Percentiles rank a stretch among this genome's conserved stretches.
Conservation (phyloP, 1,284 basidiomycete species). For the Pyrrhoderma noxium region DNA sequence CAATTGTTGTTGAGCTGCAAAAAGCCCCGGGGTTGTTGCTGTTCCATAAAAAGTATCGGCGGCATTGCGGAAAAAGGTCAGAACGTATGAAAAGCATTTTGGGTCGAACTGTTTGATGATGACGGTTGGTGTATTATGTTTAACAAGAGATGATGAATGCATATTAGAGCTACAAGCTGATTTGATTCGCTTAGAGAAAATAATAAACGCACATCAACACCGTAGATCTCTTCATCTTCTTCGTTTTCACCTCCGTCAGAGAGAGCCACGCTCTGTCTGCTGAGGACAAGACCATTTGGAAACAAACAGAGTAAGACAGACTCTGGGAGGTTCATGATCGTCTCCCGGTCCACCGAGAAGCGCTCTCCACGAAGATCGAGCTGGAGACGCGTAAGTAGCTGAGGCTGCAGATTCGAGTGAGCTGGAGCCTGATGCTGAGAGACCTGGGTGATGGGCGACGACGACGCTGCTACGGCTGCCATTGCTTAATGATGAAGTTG, state of each 20-base stretch:
- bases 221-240: slow-evolving; percentile 91
- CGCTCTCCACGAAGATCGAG: slow-evolving; percentile 89
- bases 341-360: slow-evolving; percentile 95
- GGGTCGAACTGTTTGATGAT: slow-evolving; percentile 76
- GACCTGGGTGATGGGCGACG: slow-evolving; percentile 83
- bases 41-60: slow-evolving; percentile 93
- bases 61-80: slow-evolving; percentile 84
- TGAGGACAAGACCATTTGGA: slow-evolving; percentile 93
- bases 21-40: slow-evolving; percentile 62
- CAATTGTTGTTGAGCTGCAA: slow-evolving; percentile 74
- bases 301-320: slow-evolving; percentile 94
- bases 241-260: slow-evolving; percentile 73
- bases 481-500: slow-evolving; percentile 33
- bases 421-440: slow-evolving; percentile 65
- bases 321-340: slow-evolving; percentile 97
- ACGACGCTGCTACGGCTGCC: slow-evolving; percentile 46
- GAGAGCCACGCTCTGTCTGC: slow-evolving; percentile 71
- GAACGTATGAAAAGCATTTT: slow-evolving; percentile 89
- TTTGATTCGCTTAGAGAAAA: slow-evolving; percentile 9
- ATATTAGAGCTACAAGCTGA: too few species aligned
- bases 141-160: too few species aligned
- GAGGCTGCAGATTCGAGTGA: slow-evolving; percentile 70
- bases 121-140: neutral
- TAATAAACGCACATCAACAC: slow-evolving; percentile 76
- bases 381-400: slow-evolving; percentile 78